Conservation (phyloP, 73 alveolate species). For the Paramecium octaurelia region DNA sequence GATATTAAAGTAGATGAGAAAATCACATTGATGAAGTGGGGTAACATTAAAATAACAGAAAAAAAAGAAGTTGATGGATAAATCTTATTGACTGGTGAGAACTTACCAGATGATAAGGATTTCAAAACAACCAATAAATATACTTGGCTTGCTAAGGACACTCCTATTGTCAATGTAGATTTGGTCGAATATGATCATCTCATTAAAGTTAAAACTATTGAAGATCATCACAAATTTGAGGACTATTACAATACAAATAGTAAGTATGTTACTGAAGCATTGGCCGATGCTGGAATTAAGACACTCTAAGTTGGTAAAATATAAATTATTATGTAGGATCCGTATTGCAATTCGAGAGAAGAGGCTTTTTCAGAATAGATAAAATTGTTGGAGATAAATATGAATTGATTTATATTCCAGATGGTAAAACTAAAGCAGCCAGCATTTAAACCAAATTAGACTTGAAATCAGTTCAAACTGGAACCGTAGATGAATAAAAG, state of each 20-base stretch:
- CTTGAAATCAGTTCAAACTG: background rate
- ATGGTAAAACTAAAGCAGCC: conserved; percentile 87
- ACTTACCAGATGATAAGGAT: conserved; percentile 84
- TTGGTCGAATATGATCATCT: conserved; percentile 92
- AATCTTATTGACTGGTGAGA: conserved; percentile 28
- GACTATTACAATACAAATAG: conserved; percentile 80
- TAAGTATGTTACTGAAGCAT: conserved; percentile 80
- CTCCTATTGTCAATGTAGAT: conserved; percentile 67
- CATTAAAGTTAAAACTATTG: conserved; percentile 84
- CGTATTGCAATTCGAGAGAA: conserved; percentile 88
- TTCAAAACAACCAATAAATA: conserved; percentile 86
- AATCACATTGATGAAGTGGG: conserved; percentile 62
- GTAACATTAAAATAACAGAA: conserved; percentile 41
- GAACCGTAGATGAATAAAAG: conserved; percentile 45
- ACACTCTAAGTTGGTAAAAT: conserved; percentile 50
- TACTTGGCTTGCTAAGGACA: conserved; percentile 84
- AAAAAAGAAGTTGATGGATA: conserved; percentile 54
- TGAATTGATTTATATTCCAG: conserved; percentile 89
- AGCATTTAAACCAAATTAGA: conserved; percentile 34
- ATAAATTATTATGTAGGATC: conserved; percentile 62
- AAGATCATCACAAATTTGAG: conserved; percentile 83
- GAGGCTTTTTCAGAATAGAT: conserved; percentile 95
- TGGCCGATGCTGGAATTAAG: conserved; percentile 80
- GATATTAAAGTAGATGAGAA: conserved; percentile 40
- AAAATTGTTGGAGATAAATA: conserved; percentile 70